Evolutionary conservation across 345 rosid genomes (phyloP), one percentile per base, ranked within the genome.

Genomic region (Iberis pinnata): DNA sequence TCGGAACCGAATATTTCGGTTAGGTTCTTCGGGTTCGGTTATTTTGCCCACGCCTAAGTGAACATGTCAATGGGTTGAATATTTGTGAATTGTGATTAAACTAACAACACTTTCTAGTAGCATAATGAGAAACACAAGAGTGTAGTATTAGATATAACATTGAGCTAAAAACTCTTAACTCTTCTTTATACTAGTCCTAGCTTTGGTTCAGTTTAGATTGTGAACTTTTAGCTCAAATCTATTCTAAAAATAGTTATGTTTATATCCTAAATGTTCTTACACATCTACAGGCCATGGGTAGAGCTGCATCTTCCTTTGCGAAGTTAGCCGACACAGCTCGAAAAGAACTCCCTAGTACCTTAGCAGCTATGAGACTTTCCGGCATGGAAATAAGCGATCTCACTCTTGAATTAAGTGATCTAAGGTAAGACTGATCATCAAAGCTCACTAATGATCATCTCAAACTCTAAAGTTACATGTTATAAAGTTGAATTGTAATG

Each of bases 361-460:
- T 93, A 84, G 94, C 88, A 41, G 94, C 94, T 12, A 74, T 88
- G 22, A 80, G 97, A 79, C 89, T 93, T 43, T 93, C 95, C 1
- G 89, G 95, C 63, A 83, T 93, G 99, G 99, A 93, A 69, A 80
- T 93, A 59, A 93, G 97, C 41, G 99, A 86, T 73, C 95, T 93
- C 33, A 93, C 97, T 0, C 78, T 88, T 56, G 97, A 93, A 71
- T 50, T 93, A 44, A 83, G 84, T 43, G 97, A 88, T 60, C 78
- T 88, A 58, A 88, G 99, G 99, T 88, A n/a, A n/a, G n/a, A n/a
- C n/a, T n/a, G 70, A 65, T 10, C 29, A 38, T 19, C 33, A 12
- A n/a, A n/a, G n/a, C n/a, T 42, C 4, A 17, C 31, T 16, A 4
- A 40, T 7, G 51, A 18, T 24, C 52, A 43, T 46, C 35, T 15